Base-by-base conservation (phyloP, 2,329 filamentous ascomycete genomes). In the Cytospora paraplurivora region DNA sequence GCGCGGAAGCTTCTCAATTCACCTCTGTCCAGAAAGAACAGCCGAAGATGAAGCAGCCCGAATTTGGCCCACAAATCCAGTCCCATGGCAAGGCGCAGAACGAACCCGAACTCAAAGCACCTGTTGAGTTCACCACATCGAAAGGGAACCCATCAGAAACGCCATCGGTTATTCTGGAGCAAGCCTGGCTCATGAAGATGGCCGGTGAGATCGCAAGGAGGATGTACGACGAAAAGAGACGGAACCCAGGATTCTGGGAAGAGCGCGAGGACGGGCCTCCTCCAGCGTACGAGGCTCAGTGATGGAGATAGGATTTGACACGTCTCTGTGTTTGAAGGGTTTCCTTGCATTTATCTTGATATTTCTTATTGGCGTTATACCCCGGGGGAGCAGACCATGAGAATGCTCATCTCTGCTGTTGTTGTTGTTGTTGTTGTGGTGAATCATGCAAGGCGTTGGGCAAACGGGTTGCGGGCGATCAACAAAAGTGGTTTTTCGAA, bases 121-220 rank as follows among this genome's bases (percentile, higher is more conserved):
- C 68, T 17, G 73, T 69, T 56, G 69, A 72, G 66, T 70, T 72
- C 15, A 68, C 69, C 11, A 67, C 69, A 57, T 67, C 72, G 71
- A 65, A 76, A 73, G 68, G 70, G 71, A 72, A 73, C 65, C 71
- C 72, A 68, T 82, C 81, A 0, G 83, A 85, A 37, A 80, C 78
- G 6, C 81, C 82, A 13, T 84, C 84, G 0, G 81, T 83, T 34
- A 91, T 92, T 56, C 79, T 92, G 33, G 90, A 93, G 73, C 89
- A 92, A 74, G 91, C 91, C 3, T 95, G 91, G 90, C 90, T 95
- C 77, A 87, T 89, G 79, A 95, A 97, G 79, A 95, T 99, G 86
- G 93, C 94, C 6, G 89, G 88, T 67, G 95, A 98, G 76, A 94
- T 98, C 70, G 92, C 93, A 41, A 82, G 88, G 57, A 89, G 92